phyloP scores from a whole-genome alignment of 1,284 basidiomycete genomes.

The Cutaneotrichosporon cavernicola region DNA sequence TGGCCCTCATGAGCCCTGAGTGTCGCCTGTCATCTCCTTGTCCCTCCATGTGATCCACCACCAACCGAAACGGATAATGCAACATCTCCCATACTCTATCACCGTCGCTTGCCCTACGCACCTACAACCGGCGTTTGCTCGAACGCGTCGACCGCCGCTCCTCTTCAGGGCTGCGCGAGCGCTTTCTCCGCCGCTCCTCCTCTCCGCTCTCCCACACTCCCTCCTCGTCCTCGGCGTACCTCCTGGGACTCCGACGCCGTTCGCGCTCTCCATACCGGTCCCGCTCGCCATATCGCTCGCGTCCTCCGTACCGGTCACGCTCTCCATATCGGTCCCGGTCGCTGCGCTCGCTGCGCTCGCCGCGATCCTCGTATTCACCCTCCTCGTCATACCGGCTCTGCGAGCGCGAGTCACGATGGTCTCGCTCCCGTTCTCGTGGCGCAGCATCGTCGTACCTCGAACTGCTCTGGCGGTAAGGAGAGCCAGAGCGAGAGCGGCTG shows the following conservation, averaged over 20 bases:
- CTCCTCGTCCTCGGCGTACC: conserved; percentile 5
- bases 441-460: conserved; percentile 18
- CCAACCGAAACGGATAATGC: neutral
- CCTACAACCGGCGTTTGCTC: conserved; percentile 20
- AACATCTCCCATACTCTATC: neutral
- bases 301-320: conserved; percentile 15
- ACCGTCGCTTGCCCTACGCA: neutral
- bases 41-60: no score
- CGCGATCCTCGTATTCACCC: conserved; percentile 23
- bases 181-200: conserved; percentile 30
- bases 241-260: conserved; percentile 2
- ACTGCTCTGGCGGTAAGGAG: conserved; percentile 15
- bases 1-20: no score
- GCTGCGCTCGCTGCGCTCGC: conserved; percentile 16
- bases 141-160: conserved; percentile 13
- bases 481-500: conserved; percentile 11
- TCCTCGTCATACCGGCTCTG: conserved; percentile 22
- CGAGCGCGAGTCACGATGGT: conserved; percentile 14
- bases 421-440: conserved; percentile 18
- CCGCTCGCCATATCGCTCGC: conserved; percentile 14
- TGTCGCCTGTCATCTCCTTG: no score
- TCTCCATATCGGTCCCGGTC: conserved; percentile 18
- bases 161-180: conserved; percentile 22
- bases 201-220: conserved; percentile 36
- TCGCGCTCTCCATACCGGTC: conserved; percentile 13